phyloP scores from a whole-genome alignment of 257 asterid species.

The Salvia hispanica region DNA sequence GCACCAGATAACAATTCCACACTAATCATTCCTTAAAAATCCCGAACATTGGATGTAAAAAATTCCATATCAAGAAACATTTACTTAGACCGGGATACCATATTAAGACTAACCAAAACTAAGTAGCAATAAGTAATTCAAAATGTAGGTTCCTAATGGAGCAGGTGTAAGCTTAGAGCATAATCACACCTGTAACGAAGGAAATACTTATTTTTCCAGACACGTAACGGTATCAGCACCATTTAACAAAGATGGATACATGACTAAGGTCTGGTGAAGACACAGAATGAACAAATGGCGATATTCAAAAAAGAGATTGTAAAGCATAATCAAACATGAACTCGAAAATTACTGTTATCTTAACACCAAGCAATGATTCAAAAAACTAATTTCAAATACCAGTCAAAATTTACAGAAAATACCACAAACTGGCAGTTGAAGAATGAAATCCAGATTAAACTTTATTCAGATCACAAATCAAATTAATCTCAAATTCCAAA shows the following conservation, averaged over 20 bases:
- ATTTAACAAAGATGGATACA: conserved; percentile 45
- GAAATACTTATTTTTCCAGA: conserved; percentile 55
- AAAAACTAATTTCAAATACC: background rate
- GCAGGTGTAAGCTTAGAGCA: conserved; percentile 50
- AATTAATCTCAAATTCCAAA: too few species aligned
- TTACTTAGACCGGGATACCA: background rate
- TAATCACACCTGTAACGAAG: conserved; percentile 64
- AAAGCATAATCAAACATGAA: too few species aligned
- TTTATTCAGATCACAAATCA: too few species aligned
- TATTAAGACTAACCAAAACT: background rate
- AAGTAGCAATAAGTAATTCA: too few species aligned
- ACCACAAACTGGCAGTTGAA: background rate
- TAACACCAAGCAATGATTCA: background rate
- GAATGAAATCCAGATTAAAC: too few species aligned
- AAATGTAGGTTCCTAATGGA: conserved; percentile 65
- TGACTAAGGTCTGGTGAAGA: conserved; percentile 56
- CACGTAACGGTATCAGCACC: conserved; percentile 66
- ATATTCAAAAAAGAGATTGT: too few species aligned
- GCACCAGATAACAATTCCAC: background rate
- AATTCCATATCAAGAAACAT: background rate
- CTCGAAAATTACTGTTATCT: too few species aligned
- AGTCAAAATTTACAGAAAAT: background rate
- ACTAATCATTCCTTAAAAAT: background rate
- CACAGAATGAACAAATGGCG: conserved; percentile 55
- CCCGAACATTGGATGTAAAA: background rate